Base-by-base conservation (phyloP, 75 land plant species). In the Pinus tabuliformis region DNA sequence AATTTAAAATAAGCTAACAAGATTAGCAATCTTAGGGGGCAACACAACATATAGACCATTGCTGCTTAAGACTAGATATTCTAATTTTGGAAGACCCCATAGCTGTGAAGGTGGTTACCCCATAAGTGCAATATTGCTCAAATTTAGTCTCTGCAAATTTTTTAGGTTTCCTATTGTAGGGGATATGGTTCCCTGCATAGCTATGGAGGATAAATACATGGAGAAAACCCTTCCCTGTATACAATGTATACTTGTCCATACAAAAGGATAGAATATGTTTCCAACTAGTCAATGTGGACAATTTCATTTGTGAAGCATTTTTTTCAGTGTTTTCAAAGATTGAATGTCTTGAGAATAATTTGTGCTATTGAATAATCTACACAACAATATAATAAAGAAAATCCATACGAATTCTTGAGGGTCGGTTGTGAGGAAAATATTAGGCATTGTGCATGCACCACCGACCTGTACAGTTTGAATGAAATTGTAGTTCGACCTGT, bases 241-340 rank as follows among this genome's bases (percentile, higher is more conserved):
- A 57, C 92, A 90, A 58, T 20, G 76, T 36, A 90, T 77, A 11
- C 90, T 90, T 58, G 78, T 73, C 92, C 90, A 88, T 59, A 70
- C 60, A 71, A 88, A 86, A 17, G 86, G 89, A 14, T 78, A 11
- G 39, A 64, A n/a, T 71, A 58, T 58, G 68, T 28, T 59, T 83
- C 74, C 20, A 82, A 70, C 90, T 88, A 88, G 59, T 79, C 73
- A 3, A 77, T 57, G 4, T 78, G 61, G 4, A 30, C 18, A 37
- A 39, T 72, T 59, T 57, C 70, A 49, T 68, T 68, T 39, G 49
- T 42, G 72, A 68, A 68, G 22, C 54, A 42, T 2, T 68, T n/a
- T n/a, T n/a, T n/a, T n/a, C n/a, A n/a, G n/a, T n/a, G n/a, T n/a
- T n/a, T n/a, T n/a, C n/a, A n/a, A n/a, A n/a, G n/a, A n/a, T n/a